Conservation (phyloP, 163 green algal genomes). For the Volvox carteri region DNA sequence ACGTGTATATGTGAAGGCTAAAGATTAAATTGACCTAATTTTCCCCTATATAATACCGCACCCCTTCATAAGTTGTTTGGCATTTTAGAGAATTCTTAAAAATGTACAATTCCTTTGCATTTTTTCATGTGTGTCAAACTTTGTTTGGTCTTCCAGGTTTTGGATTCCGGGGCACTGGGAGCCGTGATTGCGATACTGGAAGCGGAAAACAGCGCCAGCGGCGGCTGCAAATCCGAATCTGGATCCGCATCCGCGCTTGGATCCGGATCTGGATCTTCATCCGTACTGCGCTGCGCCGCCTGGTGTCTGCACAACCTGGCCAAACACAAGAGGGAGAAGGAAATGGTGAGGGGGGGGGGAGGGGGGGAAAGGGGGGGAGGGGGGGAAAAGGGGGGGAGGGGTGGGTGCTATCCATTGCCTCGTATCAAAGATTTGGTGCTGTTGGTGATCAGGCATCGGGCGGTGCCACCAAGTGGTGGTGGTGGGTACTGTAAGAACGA, state of each 20-base stretch:
- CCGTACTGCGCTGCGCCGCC: constrained; percentile 3
- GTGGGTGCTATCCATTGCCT: no score
- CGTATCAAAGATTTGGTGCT: no score
- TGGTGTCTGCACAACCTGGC: constrained; percentile 50
- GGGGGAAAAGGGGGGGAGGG: neutral
- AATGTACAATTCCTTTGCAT: neutral
- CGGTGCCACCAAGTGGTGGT: no score
- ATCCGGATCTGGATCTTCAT: neutral
- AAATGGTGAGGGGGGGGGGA: constrained; percentile 39
- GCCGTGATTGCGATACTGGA: constrained; percentile 18
- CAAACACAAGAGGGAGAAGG: constrained; percentile 55
- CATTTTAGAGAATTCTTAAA: neutral
- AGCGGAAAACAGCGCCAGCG: neutral
- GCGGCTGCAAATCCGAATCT: neutral
- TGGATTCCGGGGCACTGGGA: constrained; percentile 19
- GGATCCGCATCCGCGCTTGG: neutral
- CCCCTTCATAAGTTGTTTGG: neutral
- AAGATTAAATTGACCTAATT: neutral
- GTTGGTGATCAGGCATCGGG: no score
- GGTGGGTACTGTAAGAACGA: no score
- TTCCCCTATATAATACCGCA: neutral
- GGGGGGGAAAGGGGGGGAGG: neutral
- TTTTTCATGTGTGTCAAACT: neutral
- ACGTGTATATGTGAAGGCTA: neutral
- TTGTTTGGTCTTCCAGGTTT: neutral